A percentile compares a stretch with the other conserved stretches of the same genome.
Conservation (phyloP, 177 flowering plant species). For the Vitis hybrid region DNA sequence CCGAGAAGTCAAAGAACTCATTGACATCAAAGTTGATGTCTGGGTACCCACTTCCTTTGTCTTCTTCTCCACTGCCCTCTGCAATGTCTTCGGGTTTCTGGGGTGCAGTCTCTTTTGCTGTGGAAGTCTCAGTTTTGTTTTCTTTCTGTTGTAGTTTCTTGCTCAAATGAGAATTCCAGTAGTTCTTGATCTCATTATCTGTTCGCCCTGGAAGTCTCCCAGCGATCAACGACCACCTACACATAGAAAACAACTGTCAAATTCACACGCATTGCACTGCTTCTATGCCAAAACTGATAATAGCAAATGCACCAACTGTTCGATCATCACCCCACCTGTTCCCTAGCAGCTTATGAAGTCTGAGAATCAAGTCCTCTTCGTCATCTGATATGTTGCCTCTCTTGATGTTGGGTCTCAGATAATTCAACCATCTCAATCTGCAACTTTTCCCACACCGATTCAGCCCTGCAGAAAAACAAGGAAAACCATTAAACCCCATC, state of each 20-base stretch:
- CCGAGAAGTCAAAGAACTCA: constrained; percentile 43
- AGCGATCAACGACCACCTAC: constrained; percentile 60
- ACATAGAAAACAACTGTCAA: neutral
- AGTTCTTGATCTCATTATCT: constrained; percentile 57
- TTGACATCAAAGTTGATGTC: constrained; percentile 27
- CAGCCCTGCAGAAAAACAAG: constrained; percentile 30
- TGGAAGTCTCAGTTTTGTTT: constrained; percentile 11
- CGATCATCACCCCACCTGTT: constrained; percentile 38
- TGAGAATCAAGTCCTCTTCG: constrained; percentile 55
- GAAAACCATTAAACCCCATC: neutral
- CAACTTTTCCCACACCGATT: constrained; percentile 57
- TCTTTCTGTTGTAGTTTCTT: constrained; percentile 37
- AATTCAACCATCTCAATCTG: constrained; percentile 57
- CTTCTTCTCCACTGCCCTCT: constrained; percentile 10
- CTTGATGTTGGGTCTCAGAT: constrained; percentile 54
- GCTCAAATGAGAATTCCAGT: constrained; percentile 72
- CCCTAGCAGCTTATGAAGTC: constrained; percentile 57
- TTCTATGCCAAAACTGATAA: neutral
- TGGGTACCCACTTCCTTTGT: constrained; percentile 5
- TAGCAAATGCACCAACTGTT: neutral
- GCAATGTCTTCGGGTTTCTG: constrained; percentile 4
- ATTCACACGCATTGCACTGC: neutral
- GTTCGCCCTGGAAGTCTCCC: constrained; percentile 63
- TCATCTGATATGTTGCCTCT: constrained; percentile 55
- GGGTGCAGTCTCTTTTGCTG: constrained; percentile 1